Evolutionary conservation across 2,329 filamentous ascomycete species (phyloP), one percentile per base, ranked within the genome.

Genomic region (Aspergillus oerlinghausenensis): DNA sequence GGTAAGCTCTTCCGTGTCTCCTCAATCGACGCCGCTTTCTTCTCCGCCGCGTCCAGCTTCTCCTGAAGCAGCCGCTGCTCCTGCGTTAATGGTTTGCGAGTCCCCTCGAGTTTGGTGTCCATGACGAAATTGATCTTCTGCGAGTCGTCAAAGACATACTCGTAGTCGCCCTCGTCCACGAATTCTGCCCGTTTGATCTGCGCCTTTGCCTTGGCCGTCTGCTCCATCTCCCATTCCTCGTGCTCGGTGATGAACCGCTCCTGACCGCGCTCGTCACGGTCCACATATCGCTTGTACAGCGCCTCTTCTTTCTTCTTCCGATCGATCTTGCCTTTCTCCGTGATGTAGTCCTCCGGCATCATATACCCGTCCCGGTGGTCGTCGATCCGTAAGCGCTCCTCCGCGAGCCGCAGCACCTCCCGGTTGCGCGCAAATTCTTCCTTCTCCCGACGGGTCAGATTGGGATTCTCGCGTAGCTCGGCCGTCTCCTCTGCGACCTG

Each of bases 281-380:
- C 92, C 3, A 96, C 87, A 65, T 96, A 93, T 51, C 92, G 85
- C 71, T 91, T 92, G 75, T 96, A 96, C 10, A 99, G 81, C 0
- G 90, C 90, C 25, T 95, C 90, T 61, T 94, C 85, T 71, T 97
- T 97, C 70, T 89, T 89, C 71, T 89, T 92, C 64, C 83, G 82
- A 70, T 96, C 89, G 60, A 96, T 87, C 69, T 95, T 94, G 23
- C 91, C 92, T 74, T 93, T 92, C 70, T 95, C 92, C 0, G 90
- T 96, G 60, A 96, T 93, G 70, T 96, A 96, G 71, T 97, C 92
- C 62, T 97, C 92, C 0, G 93, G 94, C 78, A 99, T 87, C 63
- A 88, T 83, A 75, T 97, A 99, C 2, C 93, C 93, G 76, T 97
- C 92, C 21, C 88, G 84, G 71, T 96, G 87, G 64, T 97, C 93